Percentiles rank a stretch among this genome's conserved stretches.
Evolutionary conservation across 257 asterid genomes (phyloP).

Genomic region (Linderniella brevidens): DNA sequence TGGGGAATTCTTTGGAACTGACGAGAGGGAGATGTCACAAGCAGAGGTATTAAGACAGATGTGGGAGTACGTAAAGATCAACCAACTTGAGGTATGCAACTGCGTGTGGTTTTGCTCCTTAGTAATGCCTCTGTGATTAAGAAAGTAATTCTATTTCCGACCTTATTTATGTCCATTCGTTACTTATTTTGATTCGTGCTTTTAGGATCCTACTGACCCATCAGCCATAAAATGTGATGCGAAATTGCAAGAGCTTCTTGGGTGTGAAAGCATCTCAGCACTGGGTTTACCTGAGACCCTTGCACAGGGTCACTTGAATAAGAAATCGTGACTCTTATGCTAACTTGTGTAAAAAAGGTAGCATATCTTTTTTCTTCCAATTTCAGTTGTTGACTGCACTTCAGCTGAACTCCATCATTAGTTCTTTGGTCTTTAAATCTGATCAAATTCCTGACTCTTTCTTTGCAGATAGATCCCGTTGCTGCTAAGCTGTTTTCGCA

Average conservation of each 20-base stretch:
- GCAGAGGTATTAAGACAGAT: constrained; percentile 65
- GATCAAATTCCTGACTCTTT: too few relatives aligned
- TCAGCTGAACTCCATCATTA: too few relatives aligned
- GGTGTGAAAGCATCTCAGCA: constrained; percentile 44
- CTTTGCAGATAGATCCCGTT: too few relatives aligned
- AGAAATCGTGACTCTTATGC: constrained; percentile 13
- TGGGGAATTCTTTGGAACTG: constrained; percentile 49
- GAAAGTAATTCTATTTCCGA: too few relatives aligned
- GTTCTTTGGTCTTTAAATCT: too few relatives aligned
- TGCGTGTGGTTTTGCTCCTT: not conserved
- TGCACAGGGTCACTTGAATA: constrained; percentile 27
- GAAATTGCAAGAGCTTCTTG: constrained; percentile 40
- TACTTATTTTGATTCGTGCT: not conserved
- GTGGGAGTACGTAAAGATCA: constrained; percentile 62
- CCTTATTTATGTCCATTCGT: too few relatives aligned
- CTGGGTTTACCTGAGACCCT: constrained; percentile 39
- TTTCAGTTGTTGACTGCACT: too few relatives aligned
- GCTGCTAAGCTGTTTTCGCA: too few relatives aligned
- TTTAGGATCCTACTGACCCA: constrained; percentile 37
- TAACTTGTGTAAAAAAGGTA: too few relatives aligned
- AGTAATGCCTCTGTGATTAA: not conserved
- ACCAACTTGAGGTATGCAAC: constrained; percentile 60
- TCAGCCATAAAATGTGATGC: constrained; percentile 28
- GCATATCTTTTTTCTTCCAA: too few relatives aligned
- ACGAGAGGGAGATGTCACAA: constrained; percentile 54